These are phyloP conservation scores for Linnemannia zychae DNA, from an alignment of 192 early-diverging fungal species.

Conservation along the genomic window DNA sequence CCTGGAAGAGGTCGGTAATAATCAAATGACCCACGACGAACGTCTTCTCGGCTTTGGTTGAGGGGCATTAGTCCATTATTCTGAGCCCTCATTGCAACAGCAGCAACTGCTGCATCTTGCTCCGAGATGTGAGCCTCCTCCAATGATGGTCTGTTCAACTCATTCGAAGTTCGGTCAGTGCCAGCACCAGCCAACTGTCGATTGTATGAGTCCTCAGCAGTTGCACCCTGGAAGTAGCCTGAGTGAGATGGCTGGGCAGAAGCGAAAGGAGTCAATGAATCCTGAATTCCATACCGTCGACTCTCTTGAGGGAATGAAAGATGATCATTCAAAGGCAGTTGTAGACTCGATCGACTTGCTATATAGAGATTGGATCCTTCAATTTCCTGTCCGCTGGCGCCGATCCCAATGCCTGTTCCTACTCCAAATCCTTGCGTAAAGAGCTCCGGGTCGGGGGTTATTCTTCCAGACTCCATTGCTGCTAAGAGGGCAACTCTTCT, in stretches of 20 bases:
- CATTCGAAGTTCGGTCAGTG: constrained; percentile 9
- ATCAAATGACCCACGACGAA: constrained; percentile 36
- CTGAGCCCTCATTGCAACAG: constrained; percentile 43
- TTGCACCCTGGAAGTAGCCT: neutral
- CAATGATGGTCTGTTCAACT: constrained; percentile 27
- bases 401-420: constrained; percentile 32
- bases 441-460: constrained; percentile 27
- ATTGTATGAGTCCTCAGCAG: constrained; percentile 19
- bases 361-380: constrained; percentile 24
- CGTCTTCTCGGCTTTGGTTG: constrained; percentile 31
- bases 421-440: constrained; percentile 20
- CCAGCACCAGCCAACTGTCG: constrained; percentile 15
- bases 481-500: constrained; percentile 20
- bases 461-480: constrained; percentile 29
- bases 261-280: constrained; percentile 20
- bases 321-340: constrained; percentile 45
- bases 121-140: constrained; percentile 48
- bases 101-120: constrained; percentile 49
- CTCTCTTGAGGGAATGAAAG: constrained; percentile 46
- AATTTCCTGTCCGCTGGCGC: constrained; percentile 27
- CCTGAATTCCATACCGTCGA: constrained; percentile 45
- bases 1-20: constrained; percentile 16
- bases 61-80: constrained; percentile 16
- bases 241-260: constrained; percentile 10
- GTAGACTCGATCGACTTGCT: constrained; percentile 45